A percentile compares a stretch with the other conserved stretches of the same genome.
phyloP scores from a whole-genome alignment of 1,139 yeast species.

The Arxiozyma slooffiae region DNA sequence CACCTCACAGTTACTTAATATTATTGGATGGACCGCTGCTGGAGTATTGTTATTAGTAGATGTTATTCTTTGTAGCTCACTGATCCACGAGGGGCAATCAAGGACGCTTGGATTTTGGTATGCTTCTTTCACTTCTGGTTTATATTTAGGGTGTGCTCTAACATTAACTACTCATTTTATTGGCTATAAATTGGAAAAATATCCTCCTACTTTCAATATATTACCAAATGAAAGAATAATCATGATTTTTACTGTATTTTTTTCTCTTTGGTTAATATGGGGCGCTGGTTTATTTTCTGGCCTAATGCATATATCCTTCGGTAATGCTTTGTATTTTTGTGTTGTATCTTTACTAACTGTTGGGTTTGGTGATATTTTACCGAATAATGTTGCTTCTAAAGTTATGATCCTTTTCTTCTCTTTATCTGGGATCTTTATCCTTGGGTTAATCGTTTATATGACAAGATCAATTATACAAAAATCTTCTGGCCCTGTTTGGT shows the following conservation, averaged over 20 bases:
- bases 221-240: constrained; percentile 58
- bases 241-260: constrained; percentile 57
- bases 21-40: constrained; percentile 55
- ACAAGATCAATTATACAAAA: constrained; percentile 54
- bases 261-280: constrained; percentile 58
- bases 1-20: constrained; percentile 51
- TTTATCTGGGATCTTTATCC: constrained; percentile 54
- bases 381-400: constrained; percentile 42
- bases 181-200: constrained; percentile 50
- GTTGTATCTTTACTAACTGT: constrained; percentile 65
- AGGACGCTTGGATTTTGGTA: constrained; percentile 67
- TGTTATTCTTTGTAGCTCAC: constrained; percentile 32
- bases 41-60: constrained; percentile 42
- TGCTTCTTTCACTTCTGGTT: constrained; percentile 52
- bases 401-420: constrained; percentile 55
- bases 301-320: constrained; percentile 40
- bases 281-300: constrained; percentile 53
- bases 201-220: constrained; percentile 61
- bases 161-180: constrained; percentile 47
- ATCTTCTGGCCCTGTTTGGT: constrained; percentile 51
- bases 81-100: constrained; percentile 13
- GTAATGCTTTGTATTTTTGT: constrained; percentile 60
- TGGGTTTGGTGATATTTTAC: constrained; percentile 68
- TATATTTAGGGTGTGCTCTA: constrained; percentile 49
- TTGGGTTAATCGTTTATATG: constrained; percentile 66